A percentile compares a stretch with the other conserved stretches of the same genome.
Conservation (phyloP, 768 basidiomycete species). For the Pleurotus cornucopiae region DNA sequence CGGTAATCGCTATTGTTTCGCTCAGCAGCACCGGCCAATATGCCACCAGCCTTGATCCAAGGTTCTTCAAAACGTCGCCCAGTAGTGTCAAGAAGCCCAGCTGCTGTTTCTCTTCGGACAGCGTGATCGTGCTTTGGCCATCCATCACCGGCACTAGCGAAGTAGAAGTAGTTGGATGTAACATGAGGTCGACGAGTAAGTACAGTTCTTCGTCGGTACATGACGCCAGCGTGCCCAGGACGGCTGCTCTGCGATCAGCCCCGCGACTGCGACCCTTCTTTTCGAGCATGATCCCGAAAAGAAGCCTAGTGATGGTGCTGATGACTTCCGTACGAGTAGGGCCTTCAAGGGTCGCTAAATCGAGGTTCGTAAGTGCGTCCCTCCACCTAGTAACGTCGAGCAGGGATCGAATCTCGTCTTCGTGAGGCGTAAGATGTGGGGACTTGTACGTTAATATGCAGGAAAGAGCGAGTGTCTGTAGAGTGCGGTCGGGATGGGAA, state of each 20-base stretch:
- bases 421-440: constrained; percentile 46
- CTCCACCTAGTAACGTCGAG: constrained; percentile 86
- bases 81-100: constrained; percentile 83
- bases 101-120: constrained; percentile 59
- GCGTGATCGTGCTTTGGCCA: constrained; percentile 22
- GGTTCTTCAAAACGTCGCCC: constrained; percentile 76
- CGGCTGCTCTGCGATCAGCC: constrained; percentile 67
- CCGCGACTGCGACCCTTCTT: constrained; percentile 65
- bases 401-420: constrained; percentile 63
- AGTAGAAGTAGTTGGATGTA: constrained; percentile 57
- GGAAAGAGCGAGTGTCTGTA: constrained; percentile 72
- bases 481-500: constrained; percentile 75
- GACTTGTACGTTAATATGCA: constrained; percentile 84
- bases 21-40: constrained; percentile 79
- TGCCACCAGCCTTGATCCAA: constrained; percentile 65
- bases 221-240: constrained; percentile 64
- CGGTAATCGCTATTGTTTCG: constrained; percentile 61
- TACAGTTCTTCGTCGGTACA: constrained; percentile 72
- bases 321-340: constrained; percentile 63
- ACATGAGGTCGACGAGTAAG: constrained; percentile 83
- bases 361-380: constrained; percentile 77
- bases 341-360: constrained; percentile 50
- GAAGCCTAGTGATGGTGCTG: constrained; percentile 64
- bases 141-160: constrained; percentile 15
- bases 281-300: constrained; percentile 88